Evolutionary conservation across 805 yeast species (phyloP).

Genomic region (Teunomyces panamensis): DNA sequence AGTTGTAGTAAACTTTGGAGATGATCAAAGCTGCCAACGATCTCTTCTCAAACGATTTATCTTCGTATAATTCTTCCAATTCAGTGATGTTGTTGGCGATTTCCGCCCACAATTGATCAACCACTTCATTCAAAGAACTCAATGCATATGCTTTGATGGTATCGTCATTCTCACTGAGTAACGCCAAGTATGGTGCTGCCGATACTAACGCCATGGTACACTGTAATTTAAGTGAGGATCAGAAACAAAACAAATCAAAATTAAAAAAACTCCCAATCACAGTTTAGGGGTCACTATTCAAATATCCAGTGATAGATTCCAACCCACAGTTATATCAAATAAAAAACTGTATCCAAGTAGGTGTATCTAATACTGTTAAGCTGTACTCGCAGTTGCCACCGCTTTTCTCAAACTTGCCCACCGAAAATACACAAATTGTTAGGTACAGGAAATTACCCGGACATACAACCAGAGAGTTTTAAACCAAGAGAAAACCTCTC

Average conservation of each 20-base stretch:
- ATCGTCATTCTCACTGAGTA: slow-evolving; percentile 78
- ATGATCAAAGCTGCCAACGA: slow-evolving; percentile 87
- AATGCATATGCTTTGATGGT: slow-evolving; percentile 81
- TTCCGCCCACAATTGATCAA: slow-evolving; percentile 96
- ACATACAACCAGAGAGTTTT: background rate
- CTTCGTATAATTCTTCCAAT: slow-evolving; percentile 90
- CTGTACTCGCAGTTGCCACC: background rate
- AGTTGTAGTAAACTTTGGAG: slow-evolving; percentile 84
- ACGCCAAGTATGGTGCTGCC: slow-evolving; percentile 90
- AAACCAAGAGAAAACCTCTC: background rate
- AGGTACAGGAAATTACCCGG: slow-evolving; percentile 3
- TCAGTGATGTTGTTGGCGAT: slow-evolving; percentile 85
- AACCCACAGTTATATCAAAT: background rate
- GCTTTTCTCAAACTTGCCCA: slow-evolving; percentile 1
- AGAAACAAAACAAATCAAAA: background rate
- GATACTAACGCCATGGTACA: slow-evolving; percentile 62
- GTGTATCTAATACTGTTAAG: background rate
- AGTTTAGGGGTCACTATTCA: background rate
- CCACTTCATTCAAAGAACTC: slow-evolving; percentile 72
- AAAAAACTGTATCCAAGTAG: background rate
- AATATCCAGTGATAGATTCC: background rate
- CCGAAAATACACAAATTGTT: slow-evolving; percentile 1
- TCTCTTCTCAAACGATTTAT: slow-evolving; percentile 69
- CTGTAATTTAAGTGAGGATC: background rate
- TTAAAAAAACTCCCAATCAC: background rate